These are phyloP conservation scores for Hypoxylon sp. DNA, from an alignment of 2,329 filamentous ascomycete genomes.

Conservation along the genomic window DNA sequence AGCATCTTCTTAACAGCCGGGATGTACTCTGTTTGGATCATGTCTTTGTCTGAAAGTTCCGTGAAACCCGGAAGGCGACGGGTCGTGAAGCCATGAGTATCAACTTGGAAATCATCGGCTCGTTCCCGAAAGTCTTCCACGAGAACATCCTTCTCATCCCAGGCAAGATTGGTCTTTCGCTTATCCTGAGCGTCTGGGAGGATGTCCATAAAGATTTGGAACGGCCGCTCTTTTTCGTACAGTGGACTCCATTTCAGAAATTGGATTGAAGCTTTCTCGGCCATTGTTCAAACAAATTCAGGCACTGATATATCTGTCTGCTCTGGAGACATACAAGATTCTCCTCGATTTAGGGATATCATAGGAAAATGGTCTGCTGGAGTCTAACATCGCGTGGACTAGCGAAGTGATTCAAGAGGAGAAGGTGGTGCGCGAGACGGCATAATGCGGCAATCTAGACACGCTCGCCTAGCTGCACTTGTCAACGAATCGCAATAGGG, in stretches of 20 bases:
- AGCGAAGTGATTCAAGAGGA: not conserved
- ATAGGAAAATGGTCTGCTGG: not conserved
- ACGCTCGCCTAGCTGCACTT: not conserved
- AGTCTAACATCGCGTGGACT: not conserved
- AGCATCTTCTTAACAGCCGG: conserved; percentile 2
- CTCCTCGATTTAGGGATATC: not conserved
- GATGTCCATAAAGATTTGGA: conserved; percentile 12
- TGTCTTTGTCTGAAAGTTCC: not conserved
- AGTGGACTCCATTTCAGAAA: conserved; percentile 5
- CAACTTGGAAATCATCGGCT: conserved; percentile 1
- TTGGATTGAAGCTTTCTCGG: conserved; percentile 3
- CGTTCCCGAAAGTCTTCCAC: conserved; percentile 10
- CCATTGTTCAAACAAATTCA: not conserved
- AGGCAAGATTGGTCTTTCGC: conserved; percentile 4
- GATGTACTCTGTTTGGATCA: not conserved
- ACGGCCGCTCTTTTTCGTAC: conserved; percentile 2
- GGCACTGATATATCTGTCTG: not conserved
- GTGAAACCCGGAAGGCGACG: conserved; percentile 3
- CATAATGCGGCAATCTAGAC: not conserved
- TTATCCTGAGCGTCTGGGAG: conserved; percentile 4
- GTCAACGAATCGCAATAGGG: not conserved
- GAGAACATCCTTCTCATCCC: conserved; percentile 6
- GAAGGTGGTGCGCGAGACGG: not conserved
- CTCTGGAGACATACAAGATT: too few species aligned
- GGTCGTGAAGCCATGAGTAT: not conserved